Evolutionary conservation across 2,329 filamentous ascomycete species (phyloP).

Genomic region (Kalmusia sp.): DNA sequence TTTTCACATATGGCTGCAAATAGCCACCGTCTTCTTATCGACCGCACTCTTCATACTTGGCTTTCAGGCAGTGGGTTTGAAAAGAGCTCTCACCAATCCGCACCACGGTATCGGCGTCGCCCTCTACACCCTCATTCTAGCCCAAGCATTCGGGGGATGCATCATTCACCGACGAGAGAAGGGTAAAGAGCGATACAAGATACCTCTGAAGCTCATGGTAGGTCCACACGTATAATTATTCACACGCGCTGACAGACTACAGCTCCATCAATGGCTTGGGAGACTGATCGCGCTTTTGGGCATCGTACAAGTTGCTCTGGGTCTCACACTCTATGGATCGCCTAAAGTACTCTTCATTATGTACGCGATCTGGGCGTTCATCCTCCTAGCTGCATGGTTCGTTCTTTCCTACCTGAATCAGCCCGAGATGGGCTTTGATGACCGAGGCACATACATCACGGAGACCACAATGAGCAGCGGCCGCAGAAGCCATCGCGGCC

Average conservation of each 20-base stretch:
- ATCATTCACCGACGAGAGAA: conserved; percentile 65
- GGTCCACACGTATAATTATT: conserved; percentile 18
- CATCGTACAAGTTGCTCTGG: conserved; percentile 85
- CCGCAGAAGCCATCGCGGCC: conserved; percentile 41
- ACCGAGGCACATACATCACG: conserved; percentile 65
- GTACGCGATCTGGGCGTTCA: conserved; percentile 78
- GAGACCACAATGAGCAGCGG: conserved; percentile 57
- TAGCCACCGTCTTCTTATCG: conserved; percentile 70
- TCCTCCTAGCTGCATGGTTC: conserved; percentile 79
- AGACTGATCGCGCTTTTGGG: conserved; percentile 79
- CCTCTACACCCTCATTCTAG: conserved; percentile 74
- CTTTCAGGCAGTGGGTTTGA: conserved; percentile 78
- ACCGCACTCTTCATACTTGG: conserved; percentile 78
- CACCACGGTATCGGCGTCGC: conserved; percentile 85
- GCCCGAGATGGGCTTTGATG: conserved; percentile 61
- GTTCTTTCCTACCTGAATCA: conserved; percentile 75
- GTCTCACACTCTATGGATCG: conserved; percentile 90
- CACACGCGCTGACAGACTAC: conserved; percentile 46
- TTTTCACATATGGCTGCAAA: conserved; percentile 77
- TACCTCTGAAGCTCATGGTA: conserved; percentile 66
- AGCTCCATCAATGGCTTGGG: conserved; percentile 90
- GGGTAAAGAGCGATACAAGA: conserved; percentile 59
- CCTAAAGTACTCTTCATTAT: conserved; percentile 85
- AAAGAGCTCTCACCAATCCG: conserved; percentile 76
- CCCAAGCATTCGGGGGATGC: conserved; percentile 74